These are phyloP conservation scores for Taphrina communis DNA, from an alignment of 1,139 yeast species.

Conservation along the genomic window DNA sequence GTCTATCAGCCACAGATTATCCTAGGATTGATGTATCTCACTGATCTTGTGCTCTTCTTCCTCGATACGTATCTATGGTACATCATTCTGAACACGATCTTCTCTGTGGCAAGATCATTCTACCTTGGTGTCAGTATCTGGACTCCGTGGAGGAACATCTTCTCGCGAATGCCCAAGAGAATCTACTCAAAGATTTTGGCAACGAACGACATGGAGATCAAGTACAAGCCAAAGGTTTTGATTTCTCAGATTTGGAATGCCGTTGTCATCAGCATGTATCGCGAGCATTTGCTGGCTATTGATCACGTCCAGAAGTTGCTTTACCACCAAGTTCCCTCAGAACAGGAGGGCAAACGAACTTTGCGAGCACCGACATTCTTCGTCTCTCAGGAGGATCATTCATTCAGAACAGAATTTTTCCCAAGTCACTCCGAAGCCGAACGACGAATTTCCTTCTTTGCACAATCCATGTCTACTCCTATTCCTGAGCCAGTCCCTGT, in stretches of 20 bases:
- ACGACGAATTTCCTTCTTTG: conserved; percentile 98
- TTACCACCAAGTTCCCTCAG: conserved; percentile 93
- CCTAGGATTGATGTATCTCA: conserved; percentile 87
- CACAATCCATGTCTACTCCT: conserved; percentile 97
- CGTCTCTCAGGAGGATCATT: conserved; percentile 96
- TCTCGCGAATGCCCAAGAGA: conserved; percentile 97
- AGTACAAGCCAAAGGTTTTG: conserved; percentile 96
- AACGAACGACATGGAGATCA: conserved; percentile 98
- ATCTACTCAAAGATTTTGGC: conserved; percentile 96
- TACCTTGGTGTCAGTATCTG: conserved; percentile 97
- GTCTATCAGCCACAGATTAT: conserved; percentile 84
- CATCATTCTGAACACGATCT: conserved; percentile 89
- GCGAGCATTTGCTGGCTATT: conserved; percentile 95
- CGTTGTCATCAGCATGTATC: conserved; percentile 95
- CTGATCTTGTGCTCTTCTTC: conserved; percentile 93
- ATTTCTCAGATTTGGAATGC: conserved; percentile 99
- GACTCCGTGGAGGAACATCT: conserved; percentile 99
- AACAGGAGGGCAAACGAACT: conserved; percentile 96
- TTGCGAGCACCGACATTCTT: conserved; percentile 98
- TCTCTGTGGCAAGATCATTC: conserved; percentile 96
- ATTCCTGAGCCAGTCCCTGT: conserved; percentile 98
- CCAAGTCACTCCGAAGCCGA: conserved; percentile 97
- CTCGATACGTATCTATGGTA: conserved; percentile 99
- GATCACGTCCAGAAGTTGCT: conserved; percentile 97
- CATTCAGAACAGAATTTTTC: conserved; percentile 92